These are phyloP conservation scores for Parathielavia appendiculata DNA, from an alignment of 495 filamentous ascomycete species.

Conservation along the genomic window DNA sequence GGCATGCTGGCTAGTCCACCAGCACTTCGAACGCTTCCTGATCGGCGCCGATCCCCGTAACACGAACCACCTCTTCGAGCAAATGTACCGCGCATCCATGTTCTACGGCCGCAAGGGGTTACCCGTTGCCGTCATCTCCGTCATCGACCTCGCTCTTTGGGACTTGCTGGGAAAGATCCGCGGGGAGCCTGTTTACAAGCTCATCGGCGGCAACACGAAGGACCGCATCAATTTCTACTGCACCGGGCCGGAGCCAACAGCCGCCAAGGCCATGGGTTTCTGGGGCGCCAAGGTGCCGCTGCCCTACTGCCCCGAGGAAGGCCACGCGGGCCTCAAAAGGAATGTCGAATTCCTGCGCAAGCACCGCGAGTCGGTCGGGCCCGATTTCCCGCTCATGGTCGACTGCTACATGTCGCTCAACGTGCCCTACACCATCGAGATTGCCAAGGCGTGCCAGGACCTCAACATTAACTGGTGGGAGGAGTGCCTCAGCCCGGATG, in stretches of 20 bases:
- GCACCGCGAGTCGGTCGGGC: slow-evolving; percentile 77
- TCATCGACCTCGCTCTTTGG: slow-evolving; percentile 89
- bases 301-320: slow-evolving; percentile 83
- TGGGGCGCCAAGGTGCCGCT: slow-evolving; percentile 83
- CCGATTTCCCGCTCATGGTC: slow-evolving; percentile 87
- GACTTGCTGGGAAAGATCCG: slow-evolving; percentile 85
- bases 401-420: slow-evolving; percentile 97
- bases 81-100: slow-evolving; percentile 93
- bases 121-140: slow-evolving; percentile 83
- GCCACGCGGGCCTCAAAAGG: slow-evolving; percentile 71
- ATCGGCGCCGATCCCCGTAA: slow-evolving; percentile 84
- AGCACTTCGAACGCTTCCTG: slow-evolving; percentile 88
- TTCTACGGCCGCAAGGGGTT: slow-evolving; percentile 93
- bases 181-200: slow-evolving; percentile 87
- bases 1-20: slow-evolving; percentile 84
- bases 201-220: slow-evolving; percentile 82
- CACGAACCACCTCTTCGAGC: slow-evolving; percentile 83
- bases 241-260: slow-evolving; percentile 76
- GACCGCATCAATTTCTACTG: slow-evolving; percentile 86
- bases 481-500: slow-evolving; percentile 83
- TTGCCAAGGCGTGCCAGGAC: slow-evolving; percentile 72
- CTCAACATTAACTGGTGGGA: slow-evolving; percentile 96
- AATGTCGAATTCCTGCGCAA: slow-evolving; percentile 83
- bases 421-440: slow-evolving; percentile 84
- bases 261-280: slow-evolving; percentile 79